A percentile compares a stretch with the other conserved stretches of the same genome.
Evolutionary conservation across 495 filamentous ascomycete genomes (phyloP).

Genomic region (Penicillium canescens): DNA sequence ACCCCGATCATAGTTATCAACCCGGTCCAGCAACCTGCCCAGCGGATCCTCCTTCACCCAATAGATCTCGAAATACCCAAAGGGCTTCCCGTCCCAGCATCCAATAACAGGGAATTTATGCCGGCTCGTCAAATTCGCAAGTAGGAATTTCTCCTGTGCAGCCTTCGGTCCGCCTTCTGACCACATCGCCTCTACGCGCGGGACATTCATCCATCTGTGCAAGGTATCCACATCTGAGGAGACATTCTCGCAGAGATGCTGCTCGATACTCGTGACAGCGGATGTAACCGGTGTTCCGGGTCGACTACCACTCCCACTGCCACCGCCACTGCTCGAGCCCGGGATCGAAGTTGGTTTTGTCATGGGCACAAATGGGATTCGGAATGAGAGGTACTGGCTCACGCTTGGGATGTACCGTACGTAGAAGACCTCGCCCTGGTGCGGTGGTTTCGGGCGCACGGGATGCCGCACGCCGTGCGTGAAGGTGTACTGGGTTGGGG

Average conservation of each 20-base stretch:
- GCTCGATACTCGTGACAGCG: constrained; percentile 25
- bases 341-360: constrained; percentile 4
- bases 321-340: not conserved
- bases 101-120: constrained; percentile 92
- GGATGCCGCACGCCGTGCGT: constrained; percentile 83
- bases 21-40: constrained; percentile 62
- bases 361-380: constrained; percentile 59
- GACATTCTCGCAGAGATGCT: constrained; percentile 28
- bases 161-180: constrained; percentile 62
- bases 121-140: constrained; percentile 57
- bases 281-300: constrained; percentile 27
- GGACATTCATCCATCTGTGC: constrained; percentile 86
- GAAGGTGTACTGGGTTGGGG: constrained; percentile 76
- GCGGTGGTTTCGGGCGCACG: constrained; percentile 82
- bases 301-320: constrained; percentile 1
- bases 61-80: constrained; percentile 97
- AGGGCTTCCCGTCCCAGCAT: constrained; percentile 92
- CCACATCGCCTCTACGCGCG: constrained; percentile 83
- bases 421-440: constrained; percentile 88
- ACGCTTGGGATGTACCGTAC: constrained; percentile 81
- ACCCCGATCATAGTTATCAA: constrained; percentile 82
- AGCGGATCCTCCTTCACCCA: constrained; percentile 95
- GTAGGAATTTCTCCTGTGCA: constrained; percentile 70
- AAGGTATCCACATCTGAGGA: constrained; percentile 72
- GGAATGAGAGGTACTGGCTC: constrained; percentile 84